These are phyloP conservation scores for Rubus idaeus DNA, from an alignment of 306 rosid species.

Conservation along the genomic window DNA sequence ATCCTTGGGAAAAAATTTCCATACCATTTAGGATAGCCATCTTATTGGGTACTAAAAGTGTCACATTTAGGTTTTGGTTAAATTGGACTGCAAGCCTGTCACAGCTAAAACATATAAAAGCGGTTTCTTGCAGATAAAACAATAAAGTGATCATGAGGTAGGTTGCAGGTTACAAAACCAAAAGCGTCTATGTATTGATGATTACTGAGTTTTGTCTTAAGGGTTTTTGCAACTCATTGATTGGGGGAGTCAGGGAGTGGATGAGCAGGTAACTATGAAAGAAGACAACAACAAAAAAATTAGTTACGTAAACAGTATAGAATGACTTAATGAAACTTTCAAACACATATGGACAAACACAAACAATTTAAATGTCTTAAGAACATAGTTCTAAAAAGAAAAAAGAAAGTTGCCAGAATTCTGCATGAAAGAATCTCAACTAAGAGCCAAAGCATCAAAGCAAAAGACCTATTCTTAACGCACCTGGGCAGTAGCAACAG, in stretches of 20 bases:
- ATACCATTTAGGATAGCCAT: background rate
- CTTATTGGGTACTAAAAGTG: background rate
- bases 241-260: background rate
- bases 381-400: background rate
- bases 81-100: background rate
- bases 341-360: background rate
- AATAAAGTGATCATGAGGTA: background rate
- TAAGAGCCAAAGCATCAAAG: background rate
- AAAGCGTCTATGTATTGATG: background rate
- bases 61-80: background rate
- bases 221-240: background rate
- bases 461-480: conserved; percentile 24
- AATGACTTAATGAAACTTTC: background rate
- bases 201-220: background rate
- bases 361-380: background rate
- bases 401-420: background rate
- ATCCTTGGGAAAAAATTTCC: background rate
- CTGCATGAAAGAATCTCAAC: background rate
- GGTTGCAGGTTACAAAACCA: background rate
- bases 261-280: background rate
- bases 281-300: background rate
- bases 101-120: background rate
- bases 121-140: background rate
- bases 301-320: background rate
- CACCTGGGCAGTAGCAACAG: conserved; percentile 77